Percentiles rank a stretch among this genome's conserved stretches.
phyloP scores from a whole-genome alignment of 768 basidiomycete genomes.

The Pleurotus sapidus region DNA sequence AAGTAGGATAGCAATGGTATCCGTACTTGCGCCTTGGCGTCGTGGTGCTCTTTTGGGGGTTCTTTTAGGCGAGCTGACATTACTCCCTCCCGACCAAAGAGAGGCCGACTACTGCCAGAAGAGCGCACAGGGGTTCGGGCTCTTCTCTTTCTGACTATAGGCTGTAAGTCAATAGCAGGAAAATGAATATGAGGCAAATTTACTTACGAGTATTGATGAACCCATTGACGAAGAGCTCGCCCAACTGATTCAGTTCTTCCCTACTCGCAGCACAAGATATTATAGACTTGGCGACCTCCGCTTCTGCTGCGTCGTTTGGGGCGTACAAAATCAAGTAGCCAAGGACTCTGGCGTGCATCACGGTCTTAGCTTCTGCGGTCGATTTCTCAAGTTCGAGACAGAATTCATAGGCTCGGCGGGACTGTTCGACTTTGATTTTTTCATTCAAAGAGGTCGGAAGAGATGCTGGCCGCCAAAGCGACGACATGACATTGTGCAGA shows the following conservation, averaged over 20 bases:
- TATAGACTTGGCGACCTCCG: conserved; percentile 1
- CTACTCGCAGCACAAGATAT: not conserved
- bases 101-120: too few species aligned
- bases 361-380: not conserved
- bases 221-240: not conserved
- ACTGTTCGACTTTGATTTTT: not conserved
- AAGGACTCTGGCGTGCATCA: conserved; percentile 11
- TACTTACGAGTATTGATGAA: not conserved
- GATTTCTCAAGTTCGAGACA: not conserved
- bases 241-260: not conserved
- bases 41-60: not conserved
- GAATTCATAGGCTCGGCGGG: not conserved
- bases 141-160: not conserved
- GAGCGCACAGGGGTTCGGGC: not conserved
- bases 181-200: too few species aligned
- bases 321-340: conserved; percentile 11
- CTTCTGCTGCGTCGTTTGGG: not conserved
- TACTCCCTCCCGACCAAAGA: not conserved
- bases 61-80: not conserved
- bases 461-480: too few species aligned
- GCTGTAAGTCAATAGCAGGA: too few species aligned
- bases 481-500: too few species aligned
- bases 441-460: not conserved
- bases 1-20: not conserved
- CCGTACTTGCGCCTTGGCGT: not conserved